Evolutionary conservation across 768 basidiomycete species (phyloP).

Genomic region (Trametes sanguinea): DNA sequence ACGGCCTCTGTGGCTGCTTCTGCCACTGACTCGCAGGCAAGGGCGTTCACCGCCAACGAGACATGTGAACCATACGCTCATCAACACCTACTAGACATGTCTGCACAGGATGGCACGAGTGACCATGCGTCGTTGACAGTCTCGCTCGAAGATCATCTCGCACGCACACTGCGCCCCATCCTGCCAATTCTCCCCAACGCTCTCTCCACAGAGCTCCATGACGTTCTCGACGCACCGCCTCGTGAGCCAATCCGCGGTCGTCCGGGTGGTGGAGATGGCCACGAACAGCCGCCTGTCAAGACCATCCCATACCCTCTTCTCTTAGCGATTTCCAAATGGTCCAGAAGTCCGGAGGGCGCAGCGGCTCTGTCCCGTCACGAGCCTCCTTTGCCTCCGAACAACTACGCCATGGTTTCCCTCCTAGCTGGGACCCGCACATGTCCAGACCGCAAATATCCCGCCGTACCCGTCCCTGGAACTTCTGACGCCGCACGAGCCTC

Average conservation of each 20-base stretch:
- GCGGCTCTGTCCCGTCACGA: constrained; percentile 39
- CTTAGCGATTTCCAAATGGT: constrained; percentile 65
- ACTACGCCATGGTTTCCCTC: constrained; percentile 71
- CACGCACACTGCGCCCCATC: constrained; percentile 49
- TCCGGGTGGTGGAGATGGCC: constrained; percentile 1
- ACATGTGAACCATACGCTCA: too few relatives aligned
- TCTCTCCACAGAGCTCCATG: constrained; percentile 43
- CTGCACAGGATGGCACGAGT: neutral
- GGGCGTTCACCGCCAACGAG: too few relatives aligned
- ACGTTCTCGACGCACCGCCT: constrained; percentile 37
- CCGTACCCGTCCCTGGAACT: constrained; percentile 46
- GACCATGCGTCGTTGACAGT: constrained; percentile 46
- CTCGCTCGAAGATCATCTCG: constrained; percentile 69
- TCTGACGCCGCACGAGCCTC: constrained; percentile 40
- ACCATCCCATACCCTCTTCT: constrained; percentile 66
- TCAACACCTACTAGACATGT: neutral
- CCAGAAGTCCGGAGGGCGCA: constrained; percentile 53
- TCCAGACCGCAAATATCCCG: constrained; percentile 69
- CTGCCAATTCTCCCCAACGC: constrained; percentile 46
- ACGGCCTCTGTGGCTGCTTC: too few relatives aligned
- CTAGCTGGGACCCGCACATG: constrained; percentile 81
- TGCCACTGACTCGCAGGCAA: too few relatives aligned
- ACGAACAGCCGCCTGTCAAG: constrained; percentile 34
- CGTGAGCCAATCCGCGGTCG: neutral
- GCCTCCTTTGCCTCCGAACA: constrained; percentile 49